Evolutionary conservation across 768 basidiomycete species (phyloP).

Genomic region (Termitomyces sp.): DNA sequence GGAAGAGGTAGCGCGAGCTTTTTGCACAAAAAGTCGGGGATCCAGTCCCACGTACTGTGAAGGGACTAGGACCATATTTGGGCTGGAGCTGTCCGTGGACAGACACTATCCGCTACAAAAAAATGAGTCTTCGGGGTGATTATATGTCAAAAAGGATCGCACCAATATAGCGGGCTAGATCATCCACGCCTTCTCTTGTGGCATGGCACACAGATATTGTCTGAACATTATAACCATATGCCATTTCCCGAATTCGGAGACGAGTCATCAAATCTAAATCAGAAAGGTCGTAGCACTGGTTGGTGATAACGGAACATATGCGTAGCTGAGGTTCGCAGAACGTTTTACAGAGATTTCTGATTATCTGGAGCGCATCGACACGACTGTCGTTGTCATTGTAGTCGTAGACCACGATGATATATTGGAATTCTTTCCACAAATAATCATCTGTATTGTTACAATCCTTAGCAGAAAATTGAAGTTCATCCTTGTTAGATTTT

Average conservation of each 20-base stretch:
- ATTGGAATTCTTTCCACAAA: not conserved
- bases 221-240: not conserved
- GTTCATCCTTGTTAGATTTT: not conserved
- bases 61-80: not conserved
- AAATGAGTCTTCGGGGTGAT: not conserved
- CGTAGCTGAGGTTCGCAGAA: not conserved
- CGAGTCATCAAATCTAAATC: not conserved
- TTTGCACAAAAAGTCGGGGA: not conserved
- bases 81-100: not conserved
- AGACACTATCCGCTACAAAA: not conserved
- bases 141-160: not conserved
- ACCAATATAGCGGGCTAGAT: not conserved
- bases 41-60: not conserved
- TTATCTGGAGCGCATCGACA: not conserved
- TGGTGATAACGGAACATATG: not conserved
- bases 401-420: not conserved
- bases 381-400: not conserved
- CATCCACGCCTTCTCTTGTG: not conserved
- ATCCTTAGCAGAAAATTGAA: not conserved
- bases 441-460: not conserved
- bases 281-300: not conserved
- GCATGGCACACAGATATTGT: not conserved
- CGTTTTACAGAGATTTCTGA: not conserved
- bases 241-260: not conserved
- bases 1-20: not conserved